phyloP scores from a whole-genome alignment of 2,329 filamentous ascomycete genomes.

The Trichoderma hamatum region DNA sequence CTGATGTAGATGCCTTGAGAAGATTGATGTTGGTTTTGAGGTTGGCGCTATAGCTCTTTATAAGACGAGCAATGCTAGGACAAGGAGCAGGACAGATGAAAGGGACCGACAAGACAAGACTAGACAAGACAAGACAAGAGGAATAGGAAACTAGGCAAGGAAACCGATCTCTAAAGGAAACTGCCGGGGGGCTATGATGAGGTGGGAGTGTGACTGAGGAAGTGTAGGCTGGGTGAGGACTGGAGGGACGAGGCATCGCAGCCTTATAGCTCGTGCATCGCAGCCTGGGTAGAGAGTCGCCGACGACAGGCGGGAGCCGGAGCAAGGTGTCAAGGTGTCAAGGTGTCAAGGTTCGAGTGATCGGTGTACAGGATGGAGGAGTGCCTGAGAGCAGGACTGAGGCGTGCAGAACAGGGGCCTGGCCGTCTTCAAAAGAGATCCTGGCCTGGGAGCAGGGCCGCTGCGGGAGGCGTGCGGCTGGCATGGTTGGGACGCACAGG shows the following conservation, averaged over 20 bases:
- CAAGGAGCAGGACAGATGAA: constrained; percentile 22
- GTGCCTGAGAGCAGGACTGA: constrained; percentile 15
- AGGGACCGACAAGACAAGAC: constrained; percentile 18
- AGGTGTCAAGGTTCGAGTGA: constrained; percentile 3
- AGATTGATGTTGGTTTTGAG: neutral
- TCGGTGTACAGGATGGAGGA: constrained; percentile 19
- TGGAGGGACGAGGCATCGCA: constrained; percentile 49
- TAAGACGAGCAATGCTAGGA: constrained; percentile 14
- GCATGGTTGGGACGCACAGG: neutral
- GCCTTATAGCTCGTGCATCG: constrained; percentile 54
- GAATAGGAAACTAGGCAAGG: constrained; percentile 24
- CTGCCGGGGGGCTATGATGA: constrained; percentile 29
- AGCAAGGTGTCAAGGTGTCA: constrained; percentile 17
- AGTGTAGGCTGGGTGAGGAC: constrained; percentile 34
- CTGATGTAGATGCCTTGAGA: constrained; percentile 18
- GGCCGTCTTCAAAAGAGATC: constrained; percentile 3
- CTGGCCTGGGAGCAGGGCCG: neutral
- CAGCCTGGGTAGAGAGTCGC: constrained; percentile 36
- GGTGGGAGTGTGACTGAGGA: constrained; percentile 30
- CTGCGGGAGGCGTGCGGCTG: constrained; percentile 10
- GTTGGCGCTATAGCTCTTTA: constrained; percentile 24
- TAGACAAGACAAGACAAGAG: constrained; percentile 12
- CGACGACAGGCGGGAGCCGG: constrained; percentile 24
- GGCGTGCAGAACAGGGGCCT: constrained; percentile 21
- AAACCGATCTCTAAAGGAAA: constrained; percentile 28